These are phyloP conservation scores for Cryptococcus neoformans DNA, from an alignment of 1,284 basidiomycete genomes.

Conservation along the genomic window DNA sequence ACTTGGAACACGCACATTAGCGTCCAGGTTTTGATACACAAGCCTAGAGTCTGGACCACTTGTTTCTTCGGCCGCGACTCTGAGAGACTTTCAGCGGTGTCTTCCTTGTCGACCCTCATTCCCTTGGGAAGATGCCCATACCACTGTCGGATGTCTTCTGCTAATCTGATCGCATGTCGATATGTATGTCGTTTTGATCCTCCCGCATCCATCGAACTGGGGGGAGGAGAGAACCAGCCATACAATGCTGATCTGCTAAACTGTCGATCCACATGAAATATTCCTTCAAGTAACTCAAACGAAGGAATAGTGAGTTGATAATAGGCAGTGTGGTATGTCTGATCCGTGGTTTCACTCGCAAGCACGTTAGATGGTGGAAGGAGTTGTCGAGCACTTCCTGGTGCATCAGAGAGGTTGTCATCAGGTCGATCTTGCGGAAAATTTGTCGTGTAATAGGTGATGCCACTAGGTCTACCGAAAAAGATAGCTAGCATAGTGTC, in stretches of 20 bases:
- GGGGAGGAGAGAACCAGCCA: slow-evolving; percentile 40
- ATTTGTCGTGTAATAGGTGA: slow-evolving; percentile 46
- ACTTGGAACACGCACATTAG: slow-evolving; percentile 32
- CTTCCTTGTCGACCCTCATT: slow-evolving; percentile 41
- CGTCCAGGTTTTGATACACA: slow-evolving; percentile 47
- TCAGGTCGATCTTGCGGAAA: slow-evolving; percentile 45
- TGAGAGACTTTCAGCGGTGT: slow-evolving; percentile 25
- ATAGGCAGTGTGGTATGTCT: slow-evolving; percentile 47
- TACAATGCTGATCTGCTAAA: slow-evolving; percentile 38
- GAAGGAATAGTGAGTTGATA: slow-evolving; percentile 48
- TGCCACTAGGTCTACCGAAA: slow-evolving; percentile 43
- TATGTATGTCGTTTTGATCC: slow-evolving; percentile 34
- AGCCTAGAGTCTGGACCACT: slow-evolving; percentile 43
- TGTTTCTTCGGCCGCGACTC: slow-evolving; percentile 15
- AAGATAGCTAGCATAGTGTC: slow-evolving; percentile 45
- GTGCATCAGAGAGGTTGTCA: slow-evolving; percentile 37
- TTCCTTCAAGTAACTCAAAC: slow-evolving; percentile 42
- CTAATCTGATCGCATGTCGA: slow-evolving; percentile 44
- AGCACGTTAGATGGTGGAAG: slow-evolving; percentile 33
- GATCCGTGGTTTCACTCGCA: slow-evolving; percentile 33
- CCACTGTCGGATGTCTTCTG: slow-evolving; percentile 44
- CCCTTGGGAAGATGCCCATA: slow-evolving; percentile 41
- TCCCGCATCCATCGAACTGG: not conserved
- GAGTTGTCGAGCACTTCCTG: slow-evolving; percentile 29
- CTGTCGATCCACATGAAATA: slow-evolving; percentile 40